phyloP scores from a whole-genome alignment of 345 rosid species.

The Arabis hirsuta region DNA sequence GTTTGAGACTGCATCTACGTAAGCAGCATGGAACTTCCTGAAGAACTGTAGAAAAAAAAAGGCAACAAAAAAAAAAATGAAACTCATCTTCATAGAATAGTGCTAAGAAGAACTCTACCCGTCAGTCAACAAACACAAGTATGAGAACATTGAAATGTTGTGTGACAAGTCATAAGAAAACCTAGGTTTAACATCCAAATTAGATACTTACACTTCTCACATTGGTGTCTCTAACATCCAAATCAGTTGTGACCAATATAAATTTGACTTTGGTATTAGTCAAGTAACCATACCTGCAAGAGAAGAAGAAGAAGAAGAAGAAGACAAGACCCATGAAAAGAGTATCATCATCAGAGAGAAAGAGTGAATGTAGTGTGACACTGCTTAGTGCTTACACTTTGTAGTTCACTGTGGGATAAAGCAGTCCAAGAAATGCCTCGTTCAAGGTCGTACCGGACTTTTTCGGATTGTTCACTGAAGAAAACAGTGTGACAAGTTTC shows the following conservation, averaged over 20 bases:
- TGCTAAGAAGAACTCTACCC: background rate
- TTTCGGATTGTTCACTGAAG: constrained; percentile 87
- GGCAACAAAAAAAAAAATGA: constrained; percentile 20
- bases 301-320: background rate
- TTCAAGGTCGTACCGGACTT: constrained; percentile 79
- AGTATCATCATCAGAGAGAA: background rate
- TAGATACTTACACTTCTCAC: constrained; percentile 76
- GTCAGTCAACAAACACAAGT: constrained; percentile 7
- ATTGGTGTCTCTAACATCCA: constrained; percentile 88
- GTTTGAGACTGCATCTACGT: constrained; percentile 92
- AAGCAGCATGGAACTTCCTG: constrained; percentile 93
- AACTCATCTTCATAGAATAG: background rate
- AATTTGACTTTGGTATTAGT: constrained; percentile 96
- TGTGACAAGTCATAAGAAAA: background rate
- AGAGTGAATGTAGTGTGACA: background rate
- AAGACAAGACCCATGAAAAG: background rate
- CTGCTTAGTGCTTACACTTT: constrained; percentile 78
- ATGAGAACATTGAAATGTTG: background rate
- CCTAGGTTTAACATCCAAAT: background rate
- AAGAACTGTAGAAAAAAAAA: constrained; percentile 57
- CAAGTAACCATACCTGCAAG: constrained; percentile 79
- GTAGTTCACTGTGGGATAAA: constrained; percentile 88
- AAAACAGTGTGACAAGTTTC: constrained; percentile 2
- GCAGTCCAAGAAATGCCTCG: constrained; percentile 91
- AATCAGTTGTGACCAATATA: constrained; percentile 84